Percentiles rank a stretch among this genome's conserved stretches.
Conservation (phyloP, 2,329 filamentous ascomycete species). For the Cercospora janseana region DNA sequence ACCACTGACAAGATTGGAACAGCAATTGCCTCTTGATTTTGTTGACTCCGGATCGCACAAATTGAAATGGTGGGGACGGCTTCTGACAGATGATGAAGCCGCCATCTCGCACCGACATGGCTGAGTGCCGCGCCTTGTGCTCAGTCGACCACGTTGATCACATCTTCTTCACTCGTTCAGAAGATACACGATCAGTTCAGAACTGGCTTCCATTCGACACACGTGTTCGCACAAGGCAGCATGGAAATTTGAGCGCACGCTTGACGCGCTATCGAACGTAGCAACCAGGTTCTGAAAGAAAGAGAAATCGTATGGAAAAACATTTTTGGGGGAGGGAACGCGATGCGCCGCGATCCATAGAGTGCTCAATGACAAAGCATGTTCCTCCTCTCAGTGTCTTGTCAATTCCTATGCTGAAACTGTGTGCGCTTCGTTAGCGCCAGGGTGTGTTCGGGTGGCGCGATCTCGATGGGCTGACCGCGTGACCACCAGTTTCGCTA, state of each 20-base stretch:
- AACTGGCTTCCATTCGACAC: neutral
- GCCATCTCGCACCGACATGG: slow-evolving; percentile 6
- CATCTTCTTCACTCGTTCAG: slow-evolving; percentile 34
- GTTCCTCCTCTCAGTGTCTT: neutral
- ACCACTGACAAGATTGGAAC: slow-evolving; percentile 20
- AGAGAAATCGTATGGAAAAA: slow-evolving; percentile 7
- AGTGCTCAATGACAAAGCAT: slow-evolving; percentile 5
- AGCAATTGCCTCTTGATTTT: slow-evolving; percentile 23
- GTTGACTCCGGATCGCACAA: slow-evolving; percentile 5
- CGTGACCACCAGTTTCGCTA: slow-evolving; percentile 4
- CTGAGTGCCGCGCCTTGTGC: slow-evolving; percentile 20
- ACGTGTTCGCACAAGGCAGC: neutral
- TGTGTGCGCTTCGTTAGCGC: neutral
- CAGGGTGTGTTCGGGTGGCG: slow-evolving; percentile 3
- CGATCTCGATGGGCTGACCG: slow-evolving; percentile 3
- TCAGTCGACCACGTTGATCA: slow-evolving; percentile 34
- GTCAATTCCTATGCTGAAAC: neutral
- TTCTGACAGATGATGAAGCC: slow-evolving; percentile 24
- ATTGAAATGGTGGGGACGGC: slow-evolving; percentile 10
- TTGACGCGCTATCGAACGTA: no score
- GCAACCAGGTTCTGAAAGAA: slow-evolving; percentile 17
- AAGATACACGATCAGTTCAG: slow-evolving; percentile 35
- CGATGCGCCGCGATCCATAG: neutral
- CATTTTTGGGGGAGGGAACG: slow-evolving; percentile 1
- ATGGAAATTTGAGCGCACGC: neutral